Conservation (phyloP, 805 yeast genomes). For the Candida khao-thaluensis region DNA sequence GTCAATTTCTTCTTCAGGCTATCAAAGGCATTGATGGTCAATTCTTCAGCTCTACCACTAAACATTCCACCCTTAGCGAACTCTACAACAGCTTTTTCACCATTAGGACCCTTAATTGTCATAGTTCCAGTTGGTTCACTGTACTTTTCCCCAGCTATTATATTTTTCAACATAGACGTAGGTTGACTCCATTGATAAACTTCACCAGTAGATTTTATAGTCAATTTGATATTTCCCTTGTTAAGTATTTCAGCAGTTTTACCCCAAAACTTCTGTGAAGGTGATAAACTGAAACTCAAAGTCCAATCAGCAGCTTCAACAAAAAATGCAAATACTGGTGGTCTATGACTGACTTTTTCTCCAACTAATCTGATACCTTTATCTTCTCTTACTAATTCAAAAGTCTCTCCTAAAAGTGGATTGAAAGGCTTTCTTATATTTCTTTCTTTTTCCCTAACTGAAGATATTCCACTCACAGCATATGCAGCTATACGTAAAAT, state of each 20-base stretch:
- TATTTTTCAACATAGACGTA: slow-evolving; percentile 74
- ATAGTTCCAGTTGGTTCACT: slow-evolving; percentile 78
- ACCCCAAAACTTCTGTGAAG: slow-evolving; percentile 92
- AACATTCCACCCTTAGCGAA: slow-evolving; percentile 85
- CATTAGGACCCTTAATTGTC: slow-evolving; percentile 65
- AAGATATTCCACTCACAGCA: slow-evolving; percentile 72
- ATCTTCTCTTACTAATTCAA: slow-evolving; percentile 84
- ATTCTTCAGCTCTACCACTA: slow-evolving; percentile 73
- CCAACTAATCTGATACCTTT: slow-evolving; percentile 68
- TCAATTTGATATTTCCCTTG: slow-evolving; percentile 64
- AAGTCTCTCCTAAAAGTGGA: slow-evolving; percentile 92
- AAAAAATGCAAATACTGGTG: slow-evolving; percentile 78
- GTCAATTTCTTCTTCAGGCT: slow-evolving; percentile 33
- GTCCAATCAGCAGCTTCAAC: slow-evolving; percentile 77
- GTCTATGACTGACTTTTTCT: slow-evolving; percentile 88
- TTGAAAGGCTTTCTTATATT: slow-evolving; percentile 88
- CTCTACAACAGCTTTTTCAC: slow-evolving; percentile 65
- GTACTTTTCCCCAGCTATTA: slow-evolving; percentile 93
- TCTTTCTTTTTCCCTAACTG: slow-evolving; percentile 71
- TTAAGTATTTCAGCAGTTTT: slow-evolving; percentile 82
- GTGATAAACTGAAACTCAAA: slow-evolving; percentile 59
- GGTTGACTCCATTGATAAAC: slow-evolving; percentile 83
- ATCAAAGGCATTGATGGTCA: slow-evolving; percentile 46
- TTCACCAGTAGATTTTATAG: slow-evolving; percentile 62
- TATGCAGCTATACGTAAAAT: slow-evolving; percentile 73